Percentiles rank a stretch among this genome's conserved stretches.
phyloP scores from a whole-genome alignment of 495 filamentous ascomycete genomes.

The Extremus antarcticus region DNA sequence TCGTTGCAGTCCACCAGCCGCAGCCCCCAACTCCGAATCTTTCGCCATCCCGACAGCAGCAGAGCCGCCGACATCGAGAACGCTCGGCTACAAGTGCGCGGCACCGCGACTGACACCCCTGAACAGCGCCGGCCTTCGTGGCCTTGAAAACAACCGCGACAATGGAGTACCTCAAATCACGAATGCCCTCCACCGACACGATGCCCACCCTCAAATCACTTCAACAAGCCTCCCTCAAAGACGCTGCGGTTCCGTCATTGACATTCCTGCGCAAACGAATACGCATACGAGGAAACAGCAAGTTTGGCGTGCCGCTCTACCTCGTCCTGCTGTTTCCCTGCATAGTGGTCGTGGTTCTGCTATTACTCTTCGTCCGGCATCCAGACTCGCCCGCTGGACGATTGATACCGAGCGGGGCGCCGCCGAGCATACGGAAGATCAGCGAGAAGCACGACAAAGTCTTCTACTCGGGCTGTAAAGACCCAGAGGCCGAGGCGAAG shows the following conservation, averaged over 20 bases:
- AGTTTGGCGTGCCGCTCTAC: slow-evolving; percentile 85
- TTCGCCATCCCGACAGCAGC: not conserved
- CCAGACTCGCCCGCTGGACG: slow-evolving; percentile 71
- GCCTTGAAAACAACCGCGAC: not conserved
- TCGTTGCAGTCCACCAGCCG: slow-evolving; percentile 1
- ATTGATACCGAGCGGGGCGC: slow-evolving; percentile 79
- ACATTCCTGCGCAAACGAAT: slow-evolving; percentile 82
- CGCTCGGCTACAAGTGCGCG: not conserved
- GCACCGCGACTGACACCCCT: not conserved
- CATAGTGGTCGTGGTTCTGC: slow-evolving; percentile 81
- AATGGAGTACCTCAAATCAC: slow-evolving; percentile 30
- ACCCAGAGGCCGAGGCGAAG: slow-evolving; percentile 40
- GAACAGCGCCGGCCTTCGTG: not conserved
- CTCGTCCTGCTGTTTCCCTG: slow-evolving; percentile 87
- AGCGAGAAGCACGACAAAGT: slow-evolving; percentile 95
- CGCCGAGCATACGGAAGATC: slow-evolving; percentile 93
- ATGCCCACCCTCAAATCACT: slow-evolving; percentile 46
- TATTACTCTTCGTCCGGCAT: slow-evolving; percentile 82
- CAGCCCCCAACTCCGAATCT: not conserved
- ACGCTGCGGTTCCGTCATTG: slow-evolving; percentile 47
- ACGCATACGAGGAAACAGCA: slow-evolving; percentile 86
- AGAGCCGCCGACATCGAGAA: not conserved
- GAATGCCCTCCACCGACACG: slow-evolving; percentile 49
- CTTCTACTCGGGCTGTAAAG: slow-evolving; percentile 80
- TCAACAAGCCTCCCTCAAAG: slow-evolving; percentile 21